Evolutionary conservation across 2,329 filamentous ascomycete genomes (phyloP).

Genomic region (Arthrobotrys pseudoclavata): DNA sequence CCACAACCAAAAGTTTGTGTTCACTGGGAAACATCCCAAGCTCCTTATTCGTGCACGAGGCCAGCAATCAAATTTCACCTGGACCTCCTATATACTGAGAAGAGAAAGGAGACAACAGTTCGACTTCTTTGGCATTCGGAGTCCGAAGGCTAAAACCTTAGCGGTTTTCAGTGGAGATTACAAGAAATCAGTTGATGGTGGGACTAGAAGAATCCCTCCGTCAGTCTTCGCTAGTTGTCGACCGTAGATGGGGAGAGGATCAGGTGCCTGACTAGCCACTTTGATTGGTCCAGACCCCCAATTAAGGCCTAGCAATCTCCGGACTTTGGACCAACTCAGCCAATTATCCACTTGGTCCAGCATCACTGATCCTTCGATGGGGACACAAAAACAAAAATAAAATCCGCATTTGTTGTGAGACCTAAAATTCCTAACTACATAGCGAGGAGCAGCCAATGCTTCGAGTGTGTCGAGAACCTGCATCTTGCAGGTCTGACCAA

Average conservation of each 20-base stretch:
- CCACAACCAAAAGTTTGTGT: constrained; percentile 40
- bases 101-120: constrained; percentile 17
- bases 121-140: background rate
- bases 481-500: constrained; percentile 48
- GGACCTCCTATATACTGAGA: background rate
- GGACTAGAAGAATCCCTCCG: constrained; percentile 30
- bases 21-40: constrained; percentile 26
- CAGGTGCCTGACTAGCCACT: constrained; percentile 21
- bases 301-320: constrained; percentile 47
- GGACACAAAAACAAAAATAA: constrained; percentile 44
- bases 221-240: constrained; percentile 19
- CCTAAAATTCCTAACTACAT: background rate
- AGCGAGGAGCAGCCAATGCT: constrained; percentile 41
- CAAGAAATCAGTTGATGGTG: constrained; percentile 11
- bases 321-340: constrained; percentile 45
- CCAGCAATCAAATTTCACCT: constrained; percentile 34
- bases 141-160: constrained; percentile 48
- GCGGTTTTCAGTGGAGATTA: constrained; percentile 50
- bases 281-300: constrained; percentile 45
- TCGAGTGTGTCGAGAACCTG: constrained; percentile 51
- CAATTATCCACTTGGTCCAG: constrained; percentile 39
- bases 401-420: constrained; percentile 21
- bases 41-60: constrained; percentile 11
- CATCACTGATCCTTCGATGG: constrained; percentile 22
- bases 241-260: constrained; percentile 8